Conservation (phyloP, 163 green algal species). For the Chlamydomonas reinhardtii region DNA sequence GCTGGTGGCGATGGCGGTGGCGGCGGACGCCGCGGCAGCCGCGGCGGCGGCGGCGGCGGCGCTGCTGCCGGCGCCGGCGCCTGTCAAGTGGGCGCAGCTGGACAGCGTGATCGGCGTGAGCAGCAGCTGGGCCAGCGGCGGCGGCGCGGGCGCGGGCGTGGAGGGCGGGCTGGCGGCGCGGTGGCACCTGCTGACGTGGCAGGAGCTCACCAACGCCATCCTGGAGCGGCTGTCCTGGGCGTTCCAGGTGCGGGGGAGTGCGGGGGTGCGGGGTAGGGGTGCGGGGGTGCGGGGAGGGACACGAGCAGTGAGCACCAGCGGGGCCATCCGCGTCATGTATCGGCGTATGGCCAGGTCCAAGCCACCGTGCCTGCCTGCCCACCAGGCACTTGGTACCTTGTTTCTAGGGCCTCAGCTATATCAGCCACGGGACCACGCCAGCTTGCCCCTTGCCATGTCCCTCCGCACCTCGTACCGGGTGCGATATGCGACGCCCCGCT, state of each 20-base stretch:
- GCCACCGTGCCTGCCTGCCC: too few species aligned
- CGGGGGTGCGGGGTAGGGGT: too few species aligned
- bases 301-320: too few species aligned
- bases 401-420: too few species aligned
- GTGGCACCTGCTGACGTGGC: constrained; percentile 15
- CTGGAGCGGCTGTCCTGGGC: constrained; percentile 33
- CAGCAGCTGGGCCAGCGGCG: background rate
- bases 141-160: background rate
- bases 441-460: too few species aligned
- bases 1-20: background rate
- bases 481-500: too few species aligned
- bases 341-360: too few species aligned
- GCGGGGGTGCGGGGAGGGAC: too few species aligned
- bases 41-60: background rate
- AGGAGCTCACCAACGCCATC: background rate
- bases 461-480: too few species aligned
- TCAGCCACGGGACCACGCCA: too few species aligned
- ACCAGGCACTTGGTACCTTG: too few species aligned
- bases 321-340: too few species aligned
- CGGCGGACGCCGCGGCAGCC: constrained; percentile 5
- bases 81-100: constrained; percentile 31
- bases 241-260: constrained; percentile 13
- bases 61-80: background rate
- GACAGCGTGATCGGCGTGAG: constrained; percentile 1
- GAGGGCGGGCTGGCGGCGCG: background rate